phyloP scores from a whole-genome alignment of 2,329 filamentous ascomycete genomes.

The Botrytis fragariae region DNA sequence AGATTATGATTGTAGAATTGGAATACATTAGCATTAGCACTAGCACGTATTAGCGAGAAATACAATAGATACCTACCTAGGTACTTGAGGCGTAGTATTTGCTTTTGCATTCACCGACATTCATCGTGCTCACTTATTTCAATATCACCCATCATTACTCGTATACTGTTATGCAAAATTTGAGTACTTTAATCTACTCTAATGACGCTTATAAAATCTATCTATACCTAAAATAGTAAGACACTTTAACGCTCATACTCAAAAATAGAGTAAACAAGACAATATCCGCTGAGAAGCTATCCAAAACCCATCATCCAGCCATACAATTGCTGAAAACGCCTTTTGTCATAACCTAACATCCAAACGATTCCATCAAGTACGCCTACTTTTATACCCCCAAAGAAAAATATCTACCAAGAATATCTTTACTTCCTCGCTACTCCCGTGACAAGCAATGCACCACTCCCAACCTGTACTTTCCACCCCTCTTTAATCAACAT shows the following conservation, averaged over 20 bases:
- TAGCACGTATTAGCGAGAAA: neutral
- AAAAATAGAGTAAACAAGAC: neutral
- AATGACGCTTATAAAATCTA: neutral
- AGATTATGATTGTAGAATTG: neutral
- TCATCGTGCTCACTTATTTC: neutral
- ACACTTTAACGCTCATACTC: neutral
- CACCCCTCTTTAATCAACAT: conserved; percentile 77
- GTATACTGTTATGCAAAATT: neutral
- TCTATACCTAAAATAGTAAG: neutral
- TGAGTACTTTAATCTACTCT: neutral
- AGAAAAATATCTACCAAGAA: neutral
- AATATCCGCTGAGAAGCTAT: neutral
- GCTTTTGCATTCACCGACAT: neutral
- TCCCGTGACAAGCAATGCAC: conserved; percentile 69
- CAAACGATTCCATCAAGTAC: neutral
- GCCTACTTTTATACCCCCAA: neutral
- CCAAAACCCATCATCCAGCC: neutral
- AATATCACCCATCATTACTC: neutral
- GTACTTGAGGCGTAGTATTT: neutral
- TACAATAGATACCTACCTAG: neutral
- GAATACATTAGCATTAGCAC: neutral
- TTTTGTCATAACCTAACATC: neutral
- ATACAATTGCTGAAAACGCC: neutral
- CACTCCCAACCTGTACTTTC: conserved; percentile 72
- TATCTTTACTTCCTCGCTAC: conserved; percentile 34